phyloP scores from a whole-genome alignment of 208 protist species.

The Trypanosoma platydactyli region DNA sequence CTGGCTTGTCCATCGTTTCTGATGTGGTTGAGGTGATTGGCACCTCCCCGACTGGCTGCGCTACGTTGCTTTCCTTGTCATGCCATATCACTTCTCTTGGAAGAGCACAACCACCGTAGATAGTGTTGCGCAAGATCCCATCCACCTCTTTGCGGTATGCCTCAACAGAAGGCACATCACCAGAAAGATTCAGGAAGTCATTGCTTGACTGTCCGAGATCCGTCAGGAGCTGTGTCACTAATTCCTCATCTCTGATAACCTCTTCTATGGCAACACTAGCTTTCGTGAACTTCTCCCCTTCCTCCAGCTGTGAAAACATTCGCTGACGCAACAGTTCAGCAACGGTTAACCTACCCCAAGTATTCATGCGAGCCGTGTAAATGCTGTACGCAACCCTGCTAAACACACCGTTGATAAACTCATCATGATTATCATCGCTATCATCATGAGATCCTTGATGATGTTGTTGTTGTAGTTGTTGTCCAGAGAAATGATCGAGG shows the following conservation, averaged over 20 bases:
- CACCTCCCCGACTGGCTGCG: not conserved
- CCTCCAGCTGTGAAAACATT: not conserved
- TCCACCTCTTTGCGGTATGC: constrained; percentile 16
- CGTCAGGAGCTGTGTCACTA: constrained; percentile 1
- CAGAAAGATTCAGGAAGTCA: constrained; percentile 24
- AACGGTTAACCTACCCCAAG: not conserved
- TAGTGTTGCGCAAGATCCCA: not conserved
- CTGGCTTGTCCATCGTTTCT: not conserved
- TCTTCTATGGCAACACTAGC: constrained; percentile 23
- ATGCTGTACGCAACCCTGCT: constrained; percentile 25
- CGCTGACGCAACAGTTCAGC: constrained; percentile 12
- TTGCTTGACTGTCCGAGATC: constrained; percentile 13
- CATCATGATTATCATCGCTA: not conserved
- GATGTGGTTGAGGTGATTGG: not conserved
- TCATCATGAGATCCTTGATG: too few species aligned
- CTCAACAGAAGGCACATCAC: constrained; percentile 3
- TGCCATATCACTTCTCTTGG: not conserved
- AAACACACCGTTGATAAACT: constrained; percentile 2
- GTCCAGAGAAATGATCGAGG: too few species aligned
- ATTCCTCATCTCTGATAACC: not conserved
- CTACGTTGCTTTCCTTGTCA: not conserved
- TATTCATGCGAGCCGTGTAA: constrained; percentile 19
- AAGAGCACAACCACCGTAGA: constrained; percentile 7
- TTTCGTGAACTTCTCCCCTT: not conserved
- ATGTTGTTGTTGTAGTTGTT: too few species aligned